phyloP scores from a whole-genome alignment of 2,329 filamentous ascomycete genomes.

The Chaetomium strumarium region DNA sequence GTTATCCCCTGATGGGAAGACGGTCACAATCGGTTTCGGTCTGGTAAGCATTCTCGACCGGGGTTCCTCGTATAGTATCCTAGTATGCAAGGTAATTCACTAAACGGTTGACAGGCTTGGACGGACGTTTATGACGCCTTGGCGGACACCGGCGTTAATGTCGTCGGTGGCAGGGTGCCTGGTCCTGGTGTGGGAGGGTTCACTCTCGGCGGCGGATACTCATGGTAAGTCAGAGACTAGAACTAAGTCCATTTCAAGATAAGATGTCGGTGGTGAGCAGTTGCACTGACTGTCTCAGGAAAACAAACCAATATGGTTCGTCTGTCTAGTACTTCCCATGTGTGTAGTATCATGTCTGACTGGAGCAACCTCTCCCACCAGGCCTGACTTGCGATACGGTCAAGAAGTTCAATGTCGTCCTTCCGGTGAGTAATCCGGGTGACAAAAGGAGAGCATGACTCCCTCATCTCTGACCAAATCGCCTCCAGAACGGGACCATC shows the following conservation, averaged over 20 bases:
- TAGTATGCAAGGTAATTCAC: neutral
- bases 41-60: conserved; percentile 2
- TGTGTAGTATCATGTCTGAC: neutral
- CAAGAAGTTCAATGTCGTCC: conserved; percentile 22
- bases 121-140: conserved; percentile 22
- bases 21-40: conserved; percentile 24
- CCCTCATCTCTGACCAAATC: neutral
- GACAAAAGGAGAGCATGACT: neutral
- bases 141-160: conserved; percentile 20
- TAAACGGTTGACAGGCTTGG: conserved; percentile 17
- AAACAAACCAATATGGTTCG: conserved; percentile 27
- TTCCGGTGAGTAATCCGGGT: conserved; percentile 19
- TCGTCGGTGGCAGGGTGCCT: conserved; percentile 25
- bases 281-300: conserved; percentile 13
- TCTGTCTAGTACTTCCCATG: neutral
- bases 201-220: conserved; percentile 26
- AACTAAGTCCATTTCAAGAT: neutral
- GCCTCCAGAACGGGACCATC: conserved; percentile 24
- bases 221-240: conserved; percentile 17
- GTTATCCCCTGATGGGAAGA: conserved; percentile 20
- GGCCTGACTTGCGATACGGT: conserved; percentile 26
- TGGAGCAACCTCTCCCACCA: neutral
- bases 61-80: no score
- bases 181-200: conserved; percentile 27
- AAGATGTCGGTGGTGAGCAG: neutral